Percentiles rank a stretch among this genome's conserved stretches.
Evolutionary conservation across 2,329 filamentous ascomycete species (phyloP).

Genomic region (Penicillium sp.): DNA sequence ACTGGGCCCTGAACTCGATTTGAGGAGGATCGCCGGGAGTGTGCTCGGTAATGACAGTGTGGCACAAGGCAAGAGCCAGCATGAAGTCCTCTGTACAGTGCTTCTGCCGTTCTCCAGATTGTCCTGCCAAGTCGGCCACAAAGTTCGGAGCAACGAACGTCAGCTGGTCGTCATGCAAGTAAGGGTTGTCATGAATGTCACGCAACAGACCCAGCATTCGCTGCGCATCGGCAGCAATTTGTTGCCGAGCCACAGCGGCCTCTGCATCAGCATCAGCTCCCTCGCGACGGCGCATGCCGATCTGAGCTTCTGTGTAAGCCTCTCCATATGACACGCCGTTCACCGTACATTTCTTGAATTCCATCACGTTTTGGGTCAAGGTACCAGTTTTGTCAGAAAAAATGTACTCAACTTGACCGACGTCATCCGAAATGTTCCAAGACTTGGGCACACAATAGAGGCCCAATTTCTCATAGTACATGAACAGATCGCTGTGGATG

Average conservation of each 20-base stretch:
- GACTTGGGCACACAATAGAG: constrained; percentile 96
- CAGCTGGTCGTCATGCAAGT: constrained; percentile 81
- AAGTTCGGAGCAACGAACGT: constrained; percentile 93
- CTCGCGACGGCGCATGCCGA: constrained; percentile 89
- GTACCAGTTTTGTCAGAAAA: constrained; percentile 95
- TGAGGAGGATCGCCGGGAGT: constrained; percentile 84
- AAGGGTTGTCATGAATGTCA: constrained; percentile 81
- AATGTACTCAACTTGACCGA: constrained; percentile 98
- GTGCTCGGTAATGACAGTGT: constrained; percentile 90
- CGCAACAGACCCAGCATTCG: constrained; percentile 71
- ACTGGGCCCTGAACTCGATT: constrained; percentile 96
- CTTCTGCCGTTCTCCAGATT: constrained; percentile 72
- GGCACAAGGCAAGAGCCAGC: constrained; percentile 90
- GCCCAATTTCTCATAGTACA: constrained; percentile 95
- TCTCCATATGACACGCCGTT: constrained; percentile 97
- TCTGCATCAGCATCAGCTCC: constrained; percentile 85
- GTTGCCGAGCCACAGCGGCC: constrained; percentile 64
- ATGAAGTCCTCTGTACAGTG: constrained; percentile 84
- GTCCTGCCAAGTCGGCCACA: constrained; percentile 75
- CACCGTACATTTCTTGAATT: constrained; percentile 97
- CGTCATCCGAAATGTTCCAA: constrained; percentile 98
- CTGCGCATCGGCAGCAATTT: constrained; percentile 75
- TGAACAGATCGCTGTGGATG: constrained; percentile 91
- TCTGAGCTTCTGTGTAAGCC: constrained; percentile 94
- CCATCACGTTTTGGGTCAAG: constrained; percentile 91